Evolutionary conservation across 1,284 basidiomycete genomes (phyloP).

Genomic region (Tylopilus sp.): DNA sequence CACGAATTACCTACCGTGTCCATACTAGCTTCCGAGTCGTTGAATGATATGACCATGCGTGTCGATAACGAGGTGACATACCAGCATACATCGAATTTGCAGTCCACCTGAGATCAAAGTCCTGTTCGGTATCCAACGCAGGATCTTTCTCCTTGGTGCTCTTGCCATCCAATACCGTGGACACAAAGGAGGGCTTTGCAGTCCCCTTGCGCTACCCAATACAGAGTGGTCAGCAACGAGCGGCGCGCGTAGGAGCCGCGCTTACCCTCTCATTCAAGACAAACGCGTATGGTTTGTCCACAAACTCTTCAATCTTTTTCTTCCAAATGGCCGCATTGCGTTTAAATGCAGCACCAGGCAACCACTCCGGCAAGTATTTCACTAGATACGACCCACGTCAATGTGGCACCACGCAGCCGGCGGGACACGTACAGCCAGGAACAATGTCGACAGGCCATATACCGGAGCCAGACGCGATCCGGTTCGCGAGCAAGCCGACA

Average conservation of each 20-base stretch:
- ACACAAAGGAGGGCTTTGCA: constrained; percentile 69
- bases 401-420: constrained; percentile 3
- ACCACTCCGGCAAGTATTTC: constrained; percentile 56
- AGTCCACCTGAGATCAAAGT: constrained; percentile 76
- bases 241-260: background rate
- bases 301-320: constrained; percentile 72
- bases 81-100: constrained; percentile 80
- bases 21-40: constrained; percentile 51
- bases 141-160: constrained; percentile 32
- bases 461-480: constrained; percentile 71
- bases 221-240: background rate
- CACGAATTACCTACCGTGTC: constrained; percentile 63
- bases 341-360: constrained; percentile 61
- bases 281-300: constrained; percentile 71
- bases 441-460: constrained; percentile 79
- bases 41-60: background rate
- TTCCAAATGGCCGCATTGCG: constrained; percentile 72
- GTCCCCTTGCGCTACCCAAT: constrained; percentile 60
- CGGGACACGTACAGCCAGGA: constrained; percentile 51
- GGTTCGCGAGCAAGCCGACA: constrained; percentile 67
- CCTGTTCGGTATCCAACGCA: constrained; percentile 48
- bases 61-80: constrained; percentile 17
- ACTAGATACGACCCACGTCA: constrained; percentile 30
- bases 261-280: constrained; percentile 67
- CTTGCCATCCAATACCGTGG: constrained; percentile 61